A percentile compares a stretch with the other conserved stretches of the same genome.
Conservation (phyloP, 345 rosid genomes). For the Excoecaria agallocha region DNA sequence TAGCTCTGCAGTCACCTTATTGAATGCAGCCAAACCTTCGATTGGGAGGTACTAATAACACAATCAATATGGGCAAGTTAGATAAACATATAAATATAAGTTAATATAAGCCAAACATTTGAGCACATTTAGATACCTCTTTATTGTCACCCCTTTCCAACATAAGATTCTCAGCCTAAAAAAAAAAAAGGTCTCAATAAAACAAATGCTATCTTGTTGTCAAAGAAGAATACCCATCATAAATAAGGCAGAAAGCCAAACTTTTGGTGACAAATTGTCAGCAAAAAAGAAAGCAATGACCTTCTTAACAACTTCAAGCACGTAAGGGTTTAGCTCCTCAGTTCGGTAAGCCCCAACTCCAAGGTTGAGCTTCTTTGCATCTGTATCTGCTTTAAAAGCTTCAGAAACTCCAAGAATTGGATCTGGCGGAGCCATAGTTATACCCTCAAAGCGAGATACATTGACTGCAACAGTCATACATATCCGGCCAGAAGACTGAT, state of each 20-base stretch:
- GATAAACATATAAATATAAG: neutral
- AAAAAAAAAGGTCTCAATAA: conserved; percentile 9
- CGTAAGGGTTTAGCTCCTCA: conserved; percentile 92
- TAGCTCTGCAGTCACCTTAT: conserved; percentile 87
- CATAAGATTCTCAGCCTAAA: conserved; percentile 85
- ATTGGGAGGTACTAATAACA: conserved; percentile 84
- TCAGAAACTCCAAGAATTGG: conserved; percentile 97
- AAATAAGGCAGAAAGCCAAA: neutral
- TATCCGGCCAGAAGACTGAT: conserved; percentile 60
- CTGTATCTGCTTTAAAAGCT: conserved; percentile 80
- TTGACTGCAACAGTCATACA: conserved; percentile 61
- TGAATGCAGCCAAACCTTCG: conserved; percentile 96
- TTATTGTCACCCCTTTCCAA: conserved; percentile 88
- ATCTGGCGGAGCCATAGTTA: conserved; percentile 97
- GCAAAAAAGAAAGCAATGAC: conserved; percentile 31
- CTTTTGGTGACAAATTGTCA: neutral
- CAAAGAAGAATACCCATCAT: neutral
- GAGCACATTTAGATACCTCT: conserved; percentile 57
- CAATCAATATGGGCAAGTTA: conserved; percentile 19
- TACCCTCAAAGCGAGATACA: conserved; percentile 77
- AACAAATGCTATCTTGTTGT: conserved; percentile 3
- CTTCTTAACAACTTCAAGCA: conserved; percentile 93
- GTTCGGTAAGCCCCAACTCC: conserved; percentile 98
- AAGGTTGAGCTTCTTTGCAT: conserved; percentile 89
- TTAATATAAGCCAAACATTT: conserved; percentile 3